phyloP scores from a whole-genome alignment of 768 basidiomycete genomes.

The Solioccasus polychromus region DNA sequence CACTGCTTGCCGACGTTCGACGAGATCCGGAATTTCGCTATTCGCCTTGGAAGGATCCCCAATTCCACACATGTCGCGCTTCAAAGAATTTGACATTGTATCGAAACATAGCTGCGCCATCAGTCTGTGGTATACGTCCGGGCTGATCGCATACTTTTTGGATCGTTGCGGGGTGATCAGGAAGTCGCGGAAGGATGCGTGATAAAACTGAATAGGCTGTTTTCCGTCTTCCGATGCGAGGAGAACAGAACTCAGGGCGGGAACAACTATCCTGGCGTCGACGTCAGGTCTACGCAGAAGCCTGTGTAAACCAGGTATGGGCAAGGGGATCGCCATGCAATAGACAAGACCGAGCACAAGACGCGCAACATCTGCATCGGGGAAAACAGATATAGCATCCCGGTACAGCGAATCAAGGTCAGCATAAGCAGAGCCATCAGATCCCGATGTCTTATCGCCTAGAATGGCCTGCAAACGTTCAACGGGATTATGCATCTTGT shows the following conservation, averaged over 20 bases:
- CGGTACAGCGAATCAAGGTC: slow-evolving; percentile 21
- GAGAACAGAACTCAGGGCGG: slow-evolving; percentile 16
- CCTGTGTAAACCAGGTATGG: slow-evolving; percentile 13
- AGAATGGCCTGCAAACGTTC: slow-evolving; percentile 13
- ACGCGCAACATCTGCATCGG: slow-evolving; percentile 12
- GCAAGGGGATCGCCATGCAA: slow-evolving; percentile 11
- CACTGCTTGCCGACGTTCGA: slow-evolving; percentile 8
- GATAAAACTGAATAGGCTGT: slow-evolving; percentile 21
- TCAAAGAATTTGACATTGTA: slow-evolving; percentile 16
- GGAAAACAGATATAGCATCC: slow-evolving; percentile 19
- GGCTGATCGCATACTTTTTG: slow-evolving; percentile 11
- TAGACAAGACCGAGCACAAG: slow-evolving; percentile 20
- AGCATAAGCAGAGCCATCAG: slow-evolving; percentile 11
- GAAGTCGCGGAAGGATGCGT: slow-evolving; percentile 23
- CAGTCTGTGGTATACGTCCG: slow-evolving; percentile 12
- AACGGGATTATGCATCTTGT: slow-evolving; percentile 11
- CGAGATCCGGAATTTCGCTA: slow-evolving; percentile 16
- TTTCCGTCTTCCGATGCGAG: slow-evolving; percentile 18
- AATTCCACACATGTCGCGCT: slow-evolving; percentile 21
- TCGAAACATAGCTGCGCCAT: slow-evolving; percentile 20
- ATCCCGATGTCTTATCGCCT: slow-evolving; percentile 2
- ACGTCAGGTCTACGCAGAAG: slow-evolving; percentile 13
- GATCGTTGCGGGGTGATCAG: slow-evolving; percentile 17
- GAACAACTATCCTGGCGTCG: slow-evolving; percentile 12
- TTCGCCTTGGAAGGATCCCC: slow-evolving; percentile 16